Base-by-base conservation (phyloP, 768 basidiomycete species). In the Pleurotus pulmonarius region DNA sequence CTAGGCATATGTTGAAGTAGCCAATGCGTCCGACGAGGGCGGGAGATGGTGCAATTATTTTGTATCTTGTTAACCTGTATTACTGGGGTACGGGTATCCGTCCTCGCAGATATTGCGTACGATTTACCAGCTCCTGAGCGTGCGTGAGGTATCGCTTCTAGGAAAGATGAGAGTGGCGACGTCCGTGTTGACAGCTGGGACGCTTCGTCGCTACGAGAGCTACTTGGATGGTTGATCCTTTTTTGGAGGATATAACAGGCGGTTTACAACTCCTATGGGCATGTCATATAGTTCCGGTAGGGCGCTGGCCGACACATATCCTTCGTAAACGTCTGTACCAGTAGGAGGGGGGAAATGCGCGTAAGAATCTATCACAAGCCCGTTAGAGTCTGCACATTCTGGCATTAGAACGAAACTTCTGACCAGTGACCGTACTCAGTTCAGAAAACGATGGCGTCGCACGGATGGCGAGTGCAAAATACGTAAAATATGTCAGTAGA, bases 221-320 rank as follows among this genome's bases (percentile, higher is more conserved):
- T 20, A 20, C 20, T 20, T 20, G 29, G 29, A 34, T 26, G 26
- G 55, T 18, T 11, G 16, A 56, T 37, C 11, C 41, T 60, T 51
- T 11, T 46, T 49, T 29, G 40, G 43, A 15, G 57, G 37, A 57
- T 91, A 92, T 29, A 89, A 63, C 46, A 90, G 83, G 49, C 86
- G 83, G 62, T 92, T 92, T 26, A 93, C 88, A 44, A 91, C 66
- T 11, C 88, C 87, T 49, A 91, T 83, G 3, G 92, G 92, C 60
- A 94, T 82, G 68, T 94, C 92, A 67, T 90, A 90, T 39, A 89
- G 69, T 57, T 86, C 85, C 3, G 88, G 86, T 13, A 82, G 74
- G 24, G 80, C 72, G 58, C 74, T 69, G 1, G 73, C 64, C 52
- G 75, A 67, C 2, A 81, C 75, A 40, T 82, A 74, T 7, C 67